phyloP scores from a whole-genome alignment of 352 stramenopile genomes.

The Aphanomyces stellatus region DNA sequence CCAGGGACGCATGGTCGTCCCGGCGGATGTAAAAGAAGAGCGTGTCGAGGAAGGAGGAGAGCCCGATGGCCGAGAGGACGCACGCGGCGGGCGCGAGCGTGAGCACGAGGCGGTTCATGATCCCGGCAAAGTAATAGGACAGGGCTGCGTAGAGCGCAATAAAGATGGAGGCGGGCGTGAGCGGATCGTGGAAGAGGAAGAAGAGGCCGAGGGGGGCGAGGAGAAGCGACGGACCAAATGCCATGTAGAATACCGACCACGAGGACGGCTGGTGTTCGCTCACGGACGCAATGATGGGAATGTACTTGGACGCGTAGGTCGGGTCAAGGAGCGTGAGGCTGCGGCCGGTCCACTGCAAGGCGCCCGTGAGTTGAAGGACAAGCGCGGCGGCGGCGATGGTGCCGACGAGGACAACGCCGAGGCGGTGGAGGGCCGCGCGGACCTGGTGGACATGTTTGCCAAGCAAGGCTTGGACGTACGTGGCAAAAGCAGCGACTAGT shows the following conservation, averaged over 20 bases:
- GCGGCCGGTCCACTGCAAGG: constrained; percentile 86
- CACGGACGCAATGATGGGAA: constrained; percentile 93
- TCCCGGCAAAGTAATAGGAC: constrained; percentile 88
- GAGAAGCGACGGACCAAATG: constrained; percentile 82
- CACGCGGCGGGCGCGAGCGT: constrained; percentile 85
- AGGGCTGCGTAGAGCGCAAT: constrained; percentile 89
- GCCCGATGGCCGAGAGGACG: constrained; percentile 79
- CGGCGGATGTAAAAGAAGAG: constrained; percentile 19
- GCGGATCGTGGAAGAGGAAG: constrained; percentile 64
- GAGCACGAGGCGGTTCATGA: constrained; percentile 91
- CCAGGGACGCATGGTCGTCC: neutral
- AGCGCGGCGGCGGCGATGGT: constrained; percentile 33
- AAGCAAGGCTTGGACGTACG: constrained; percentile 32
- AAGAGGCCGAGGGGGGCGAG: constrained; percentile 86
- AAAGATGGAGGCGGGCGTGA: constrained; percentile 74
- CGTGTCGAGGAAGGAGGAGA: constrained; percentile 51
- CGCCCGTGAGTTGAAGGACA: constrained; percentile 51
- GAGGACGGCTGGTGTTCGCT: constrained; percentile 91
- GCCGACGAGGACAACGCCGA: constrained; percentile 27
- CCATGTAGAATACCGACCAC: constrained; percentile 88
- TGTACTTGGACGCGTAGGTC: constrained; percentile 92
- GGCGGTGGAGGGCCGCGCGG: constrained; percentile 26
- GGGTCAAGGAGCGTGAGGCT: constrained; percentile 88
- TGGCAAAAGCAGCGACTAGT: constrained; percentile 41
- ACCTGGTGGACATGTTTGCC: neutral